A percentile compares a stretch with the other conserved stretches of the same genome.
Evolutionary conservation across 1,284 basidiomycete species (phyloP).

Genomic region (Irpex lacteus): DNA sequence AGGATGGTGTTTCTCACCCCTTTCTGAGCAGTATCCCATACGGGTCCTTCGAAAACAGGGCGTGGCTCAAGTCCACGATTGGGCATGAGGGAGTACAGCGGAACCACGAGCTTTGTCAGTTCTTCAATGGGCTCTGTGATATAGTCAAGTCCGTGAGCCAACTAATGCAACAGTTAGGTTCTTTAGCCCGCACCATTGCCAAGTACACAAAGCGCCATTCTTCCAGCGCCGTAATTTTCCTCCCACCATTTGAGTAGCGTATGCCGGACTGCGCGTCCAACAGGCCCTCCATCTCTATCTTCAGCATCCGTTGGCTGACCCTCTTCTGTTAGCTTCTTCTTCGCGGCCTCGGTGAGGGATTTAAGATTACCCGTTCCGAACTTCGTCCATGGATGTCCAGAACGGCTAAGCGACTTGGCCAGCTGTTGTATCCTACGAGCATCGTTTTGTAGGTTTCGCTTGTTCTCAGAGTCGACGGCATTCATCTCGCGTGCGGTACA

Average conservation of each 20-base stretch:
- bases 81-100: constrained; percentile 44
- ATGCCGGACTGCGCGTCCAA: constrained; percentile 54
- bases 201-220: constrained; percentile 52
- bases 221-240: constrained; percentile 61
- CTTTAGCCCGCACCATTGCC: constrained; percentile 23
- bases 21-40: constrained; percentile 35
- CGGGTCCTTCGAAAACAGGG: constrained; percentile 28
- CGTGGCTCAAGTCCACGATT: constrained; percentile 44
- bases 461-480: constrained; percentile 71
- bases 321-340: constrained; percentile 15
- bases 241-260: constrained; percentile 70
- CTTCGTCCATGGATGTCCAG: constrained; percentile 57
- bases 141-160: not conserved
- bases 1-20: constrained; percentile 33
- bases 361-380: constrained; percentile 67
- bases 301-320: constrained; percentile 4
- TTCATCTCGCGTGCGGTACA: constrained; percentile 68
- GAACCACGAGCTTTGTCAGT: constrained; percentile 22
- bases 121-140: constrained; percentile 26
- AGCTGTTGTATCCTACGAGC: constrained; percentile 63
- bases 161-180: too few relatives aligned
- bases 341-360: constrained; percentile 39
- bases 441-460: constrained; percentile 67
- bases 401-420: constrained; percentile 49
- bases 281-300: constrained; percentile 28